Base-by-base conservation (phyloP, 129 eudicot genomes). In the Cynara cardunculus region DNA sequence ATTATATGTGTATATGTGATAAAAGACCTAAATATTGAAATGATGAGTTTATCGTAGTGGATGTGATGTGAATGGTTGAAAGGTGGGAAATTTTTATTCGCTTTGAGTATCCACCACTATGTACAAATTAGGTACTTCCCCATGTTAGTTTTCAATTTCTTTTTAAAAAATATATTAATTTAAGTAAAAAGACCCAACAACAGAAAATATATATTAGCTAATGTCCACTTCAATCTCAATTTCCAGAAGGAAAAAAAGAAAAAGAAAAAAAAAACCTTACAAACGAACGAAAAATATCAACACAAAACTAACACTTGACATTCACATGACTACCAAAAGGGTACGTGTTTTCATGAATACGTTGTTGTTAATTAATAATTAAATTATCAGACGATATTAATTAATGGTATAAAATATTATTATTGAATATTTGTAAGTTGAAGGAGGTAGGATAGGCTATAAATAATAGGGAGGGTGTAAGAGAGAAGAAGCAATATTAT, bases 1-100 rank as follows among this genome's bases (percentile, higher is more conserved):
- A 22, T 2, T 32, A 64, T 7, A 1, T 37, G 46, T 9, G 1
- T 56, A 13, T 56, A 56, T 56, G 2, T 56, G 22, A 4, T 56
- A 56, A 53, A 31, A 27, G 13, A 32, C 61, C 3, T 72, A 12
- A 4, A 80, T 37, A 32, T 72, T 27, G 10, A 7, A 24, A 80
- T 80, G 66, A 7, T 80, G 77, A 22, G 31, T 34, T 75, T 81
- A 73, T 81, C 74, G 28, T 74, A 41, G 75, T 74, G 80, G 84
- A 81, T 31, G 84, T 21, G 69, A 66, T 81, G 85, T 74, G 80
- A 66, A 81, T 81, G 85, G 85, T 44, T 46, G 85, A 75, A 80
- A 59, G 59, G 34, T 26, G 74, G 26, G 44, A 37, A 61, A 61
- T 37, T 19, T 3, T 74, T 44, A 18, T 21, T 81, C 2, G 22